Base-by-base conservation (phyloP, 2,329 filamentous ascomycete genomes). In the Fusarium haematococcum region DNA sequence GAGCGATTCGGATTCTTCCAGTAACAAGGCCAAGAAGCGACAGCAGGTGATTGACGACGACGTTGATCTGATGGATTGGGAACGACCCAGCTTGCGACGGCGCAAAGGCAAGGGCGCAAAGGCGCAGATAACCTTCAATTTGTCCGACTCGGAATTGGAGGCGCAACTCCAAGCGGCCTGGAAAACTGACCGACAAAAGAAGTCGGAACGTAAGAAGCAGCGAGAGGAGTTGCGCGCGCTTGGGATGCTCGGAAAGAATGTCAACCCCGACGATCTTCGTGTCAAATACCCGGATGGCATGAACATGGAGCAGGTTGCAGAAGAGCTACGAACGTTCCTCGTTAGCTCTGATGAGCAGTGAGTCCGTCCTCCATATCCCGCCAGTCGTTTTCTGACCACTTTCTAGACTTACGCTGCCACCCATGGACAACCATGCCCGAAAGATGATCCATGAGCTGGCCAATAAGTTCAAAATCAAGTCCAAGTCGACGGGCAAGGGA, bases 31-130 rank as follows among this genome's bases (percentile, higher is more conserved):
- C 81, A 81, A 25, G 78, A 82, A 37, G 81, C 86, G 73, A 83
- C 84, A 11, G 81, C 91, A 66, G 37, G 50, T 14, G 33, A 30
- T 52, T 35, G 45, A 14, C 2, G 89, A 91, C 70, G 91, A 91
- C 10, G 92, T 98, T 73, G 95, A 98, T 79, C 86, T 97, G 52
- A 96, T 97, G 92, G 94, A 97, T 78, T 94, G 93, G 83, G 89
- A 93, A 18, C 88, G 91, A 30, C 91, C 92, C 1, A 94, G 91
- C 63, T 81, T 95, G 7, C 89, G 87, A 65, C 81, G 82, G 52
- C 90, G 88, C 71, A 92, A 90, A 78, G 85, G 88, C 74, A 94
- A 93, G 81, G 91, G 90, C 50, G 86, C 87, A 16, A 89, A 89
- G 71, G 86, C 85, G 54, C 85, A 87, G 62, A 81, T 88, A 54